Conservation (phyloP, 2,329 filamentous ascomycete genomes). For the Ophiocordyceps sinensis region DNA sequence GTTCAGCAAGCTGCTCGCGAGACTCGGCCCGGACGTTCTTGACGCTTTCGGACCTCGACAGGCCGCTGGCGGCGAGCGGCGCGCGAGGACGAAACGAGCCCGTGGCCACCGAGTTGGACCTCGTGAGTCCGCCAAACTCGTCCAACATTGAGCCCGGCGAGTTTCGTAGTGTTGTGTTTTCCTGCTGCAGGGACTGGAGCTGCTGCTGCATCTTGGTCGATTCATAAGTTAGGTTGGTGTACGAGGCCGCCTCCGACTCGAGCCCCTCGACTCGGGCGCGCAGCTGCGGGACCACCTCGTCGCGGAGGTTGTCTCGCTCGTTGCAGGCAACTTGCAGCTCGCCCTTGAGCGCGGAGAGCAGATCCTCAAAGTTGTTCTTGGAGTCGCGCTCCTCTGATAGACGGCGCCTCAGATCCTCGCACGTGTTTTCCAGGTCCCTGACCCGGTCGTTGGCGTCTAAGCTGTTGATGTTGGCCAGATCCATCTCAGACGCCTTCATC, state of each 20-base stretch:
- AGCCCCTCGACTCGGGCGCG: constrained; percentile 63
- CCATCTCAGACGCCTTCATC: constrained; percentile 55
- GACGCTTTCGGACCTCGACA: constrained; percentile 47
- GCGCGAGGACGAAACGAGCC: constrained; percentile 26
- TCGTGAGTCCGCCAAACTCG: constrained; percentile 24
- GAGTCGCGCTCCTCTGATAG: constrained; percentile 72
- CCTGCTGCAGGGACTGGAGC: constrained; percentile 51
- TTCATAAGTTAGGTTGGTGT: constrained; percentile 63
- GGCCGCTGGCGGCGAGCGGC: constrained; percentile 20
- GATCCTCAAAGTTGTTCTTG: constrained; percentile 88
- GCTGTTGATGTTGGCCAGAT: constrained; percentile 38
- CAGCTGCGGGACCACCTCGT: constrained; percentile 73
- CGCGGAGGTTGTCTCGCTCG: constrained; percentile 81
- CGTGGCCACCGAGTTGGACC: constrained; percentile 55
- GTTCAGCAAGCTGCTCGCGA: constrained; percentile 58
- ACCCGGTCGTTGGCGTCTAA: constrained; percentile 46
- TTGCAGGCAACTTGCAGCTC: constrained; percentile 73
- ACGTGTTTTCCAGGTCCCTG: constrained; percentile 62
- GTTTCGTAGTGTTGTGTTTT: constrained; percentile 47
- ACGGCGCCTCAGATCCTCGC: constrained; percentile 72
- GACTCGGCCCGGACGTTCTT: constrained; percentile 39
- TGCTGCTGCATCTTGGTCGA: constrained; percentile 80
- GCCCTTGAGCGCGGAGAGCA: constrained; percentile 67
- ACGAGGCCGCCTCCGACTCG: constrained; percentile 58
- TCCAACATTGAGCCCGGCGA: constrained; percentile 7